Evolutionary conservation across 495 filamentous ascomycete genomes (phyloP).

Genomic region (Penicillium lagena): DNA sequence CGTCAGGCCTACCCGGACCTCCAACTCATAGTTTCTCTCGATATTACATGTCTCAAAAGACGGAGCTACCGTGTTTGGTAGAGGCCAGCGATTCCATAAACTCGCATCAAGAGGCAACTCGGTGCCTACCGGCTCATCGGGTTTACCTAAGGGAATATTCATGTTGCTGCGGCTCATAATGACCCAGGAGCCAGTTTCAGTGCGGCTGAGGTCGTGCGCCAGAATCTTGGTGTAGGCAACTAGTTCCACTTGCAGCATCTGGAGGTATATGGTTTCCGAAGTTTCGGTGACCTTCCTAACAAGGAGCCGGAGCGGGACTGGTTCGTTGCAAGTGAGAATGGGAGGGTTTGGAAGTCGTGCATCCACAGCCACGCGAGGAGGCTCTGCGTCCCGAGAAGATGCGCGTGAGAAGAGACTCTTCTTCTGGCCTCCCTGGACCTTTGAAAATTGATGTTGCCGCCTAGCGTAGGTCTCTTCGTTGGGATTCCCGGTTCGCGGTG

Average conservation of each 20-base stretch:
- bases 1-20: constrained; percentile 69
- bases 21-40: constrained; percentile 70
- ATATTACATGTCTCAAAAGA: constrained; percentile 89
- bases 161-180: constrained; percentile 63
- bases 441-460: constrained; percentile 68
- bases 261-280: constrained; percentile 60
- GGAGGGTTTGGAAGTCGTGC: constrained; percentile 81
- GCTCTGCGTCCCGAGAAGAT: constrained; percentile 14
- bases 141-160: constrained; percentile 50
- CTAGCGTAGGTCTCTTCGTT: constrained; percentile 79
- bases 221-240: constrained; percentile 71
- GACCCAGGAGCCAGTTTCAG: constrained; percentile 62
- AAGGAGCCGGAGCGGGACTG: constrained; percentile 74
- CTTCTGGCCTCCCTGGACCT: constrained; percentile 27
- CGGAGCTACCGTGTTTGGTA: constrained; percentile 82
- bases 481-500: constrained; percentile 60
- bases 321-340: constrained; percentile 81
- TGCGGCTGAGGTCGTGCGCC: constrained; percentile 62
- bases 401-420: constrained; percentile 49
- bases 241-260: constrained; percentile 72
- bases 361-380: constrained; percentile 60
- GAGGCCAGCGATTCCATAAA: constrained; percentile 60
- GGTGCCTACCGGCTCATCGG: constrained; percentile 52
- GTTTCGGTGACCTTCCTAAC: constrained; percentile 65
- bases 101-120: constrained; percentile 59